Conservation (phyloP, 805 yeast genomes). For the Zygotorulaspora chibaensis region DNA sequence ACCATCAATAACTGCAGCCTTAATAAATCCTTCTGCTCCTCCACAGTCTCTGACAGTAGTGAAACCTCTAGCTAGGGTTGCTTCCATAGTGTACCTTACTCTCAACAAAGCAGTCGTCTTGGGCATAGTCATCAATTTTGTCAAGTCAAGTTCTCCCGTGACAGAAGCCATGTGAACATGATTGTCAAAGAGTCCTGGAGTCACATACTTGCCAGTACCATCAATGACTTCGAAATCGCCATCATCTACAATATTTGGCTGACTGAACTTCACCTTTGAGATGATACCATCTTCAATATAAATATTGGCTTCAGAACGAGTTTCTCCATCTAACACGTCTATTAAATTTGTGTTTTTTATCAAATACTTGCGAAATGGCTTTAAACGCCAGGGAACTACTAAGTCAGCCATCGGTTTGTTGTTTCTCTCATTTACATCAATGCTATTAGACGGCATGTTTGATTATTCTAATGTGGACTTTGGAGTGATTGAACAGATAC, state of each 20-base stretch:
- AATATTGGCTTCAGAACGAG: conserved; percentile 4
- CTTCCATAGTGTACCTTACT: conserved; percentile 11
- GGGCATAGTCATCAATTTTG: conserved; percentile 7
- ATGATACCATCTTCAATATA: conserved; percentile 12
- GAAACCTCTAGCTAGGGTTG: conserved; percentile 10
- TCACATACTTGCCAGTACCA: conserved; percentile 12
- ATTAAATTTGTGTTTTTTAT: conserved; percentile 9
- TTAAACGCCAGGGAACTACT: conserved; percentile 5
- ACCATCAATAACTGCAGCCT: conserved; percentile 11
- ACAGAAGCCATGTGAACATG: conserved; percentile 14
- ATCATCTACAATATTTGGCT: background rate
- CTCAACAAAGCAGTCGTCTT: conserved; percentile 10
- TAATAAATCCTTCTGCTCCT: conserved; percentile 13
- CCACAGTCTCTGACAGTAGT: conserved; percentile 16
- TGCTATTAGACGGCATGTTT: background rate
- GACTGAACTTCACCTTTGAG: conserved; percentile 6
- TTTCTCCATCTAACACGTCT: conserved; percentile 10
- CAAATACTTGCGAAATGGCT: conserved; percentile 6
- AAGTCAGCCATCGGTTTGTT: conserved; percentile 7
- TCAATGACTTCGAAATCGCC: conserved; percentile 9
- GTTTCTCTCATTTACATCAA: conserved; percentile 13
- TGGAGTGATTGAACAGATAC: no score
- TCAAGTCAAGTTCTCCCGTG: conserved; percentile 10
- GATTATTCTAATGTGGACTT: no score
- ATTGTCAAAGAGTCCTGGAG: conserved; percentile 13